Evolutionary conservation across 1,284 basidiomycete species (phyloP), one percentile per base, ranked within the genome.

Genomic region (Leccinum insolens): DNA sequence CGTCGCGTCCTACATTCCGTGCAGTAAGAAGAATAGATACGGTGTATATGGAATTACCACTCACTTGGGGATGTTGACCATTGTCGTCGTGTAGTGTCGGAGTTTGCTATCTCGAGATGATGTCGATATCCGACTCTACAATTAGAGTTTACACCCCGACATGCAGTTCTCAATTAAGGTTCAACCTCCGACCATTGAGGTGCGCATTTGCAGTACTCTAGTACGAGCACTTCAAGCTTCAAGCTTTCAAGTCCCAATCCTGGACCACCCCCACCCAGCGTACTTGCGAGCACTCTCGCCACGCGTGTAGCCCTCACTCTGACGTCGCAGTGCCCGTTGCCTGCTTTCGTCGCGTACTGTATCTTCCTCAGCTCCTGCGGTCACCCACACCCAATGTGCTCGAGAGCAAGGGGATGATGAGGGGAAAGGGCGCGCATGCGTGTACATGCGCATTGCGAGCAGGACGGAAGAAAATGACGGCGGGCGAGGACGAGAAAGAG

Each of bases 31-130:
- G 79, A 69, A 49, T 49, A 81, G 73, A 46, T 71, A 49, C 17
- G 46, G 62, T 63, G 62, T n/a, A 52, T 2, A 15, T 17, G 67
- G 46, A 7, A 11, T 28, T 7, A 17, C 0, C 49, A 86, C 92
- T 74, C 75, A 93, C 93, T 95, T 95, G 79, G 93, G 94, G 76
- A 95, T 89, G 87, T 95, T 95, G 84, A 95, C 94, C 93, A 95
- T 88, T 87, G 83, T 76, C 80, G 81, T 70, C 73, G 75, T 80
- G 81, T 46, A 17, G 44, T 46, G 17, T 46, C 17, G 44, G 44
- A 46, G 44, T 46, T n/a, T 9, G 17, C 17, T 46, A 17, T 46
- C 44, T 46, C 15, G 17, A 46, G 44, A 15, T 44, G 41, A 44
- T 15, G 41, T 44, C 41, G 41, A 44, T 44, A 49, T 49, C 46